A percentile compares a stretch with the other conserved stretches of the same genome.
phyloP scores from a whole-genome alignment of 306 rosid species.

The Adenanthera pavonina region DNA sequence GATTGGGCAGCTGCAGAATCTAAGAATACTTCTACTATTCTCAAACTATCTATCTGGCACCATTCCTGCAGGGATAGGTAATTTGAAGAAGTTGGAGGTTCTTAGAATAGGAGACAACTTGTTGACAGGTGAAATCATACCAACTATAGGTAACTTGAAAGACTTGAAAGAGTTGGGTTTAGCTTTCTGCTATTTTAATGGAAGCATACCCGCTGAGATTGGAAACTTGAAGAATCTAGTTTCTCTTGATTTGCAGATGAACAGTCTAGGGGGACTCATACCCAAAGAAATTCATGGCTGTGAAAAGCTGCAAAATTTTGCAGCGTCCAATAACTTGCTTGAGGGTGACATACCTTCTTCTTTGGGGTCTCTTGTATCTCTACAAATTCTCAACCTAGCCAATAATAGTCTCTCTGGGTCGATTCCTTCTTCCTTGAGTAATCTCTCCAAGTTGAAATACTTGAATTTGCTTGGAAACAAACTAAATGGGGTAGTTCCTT shows the following conservation, averaged over 20 bases:
- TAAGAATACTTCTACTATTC: slow-evolving; percentile 58
- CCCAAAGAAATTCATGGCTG: slow-evolving; percentile 75
- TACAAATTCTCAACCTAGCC: slow-evolving; percentile 75
- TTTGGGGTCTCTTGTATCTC: slow-evolving; percentile 61
- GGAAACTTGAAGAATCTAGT: slow-evolving; percentile 71
- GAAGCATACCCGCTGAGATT: slow-evolving; percentile 78
- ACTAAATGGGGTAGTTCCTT: slow-evolving; percentile 73
- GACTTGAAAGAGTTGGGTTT: slow-evolving; percentile 71
- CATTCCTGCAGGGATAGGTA: slow-evolving; percentile 79
- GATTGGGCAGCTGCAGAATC: slow-evolving; percentile 67
- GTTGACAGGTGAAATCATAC: slow-evolving; percentile 73
- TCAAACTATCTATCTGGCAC: slow-evolving; percentile 79
- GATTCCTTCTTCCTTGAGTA: slow-evolving; percentile 66
- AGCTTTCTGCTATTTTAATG: slow-evolving; percentile 76
- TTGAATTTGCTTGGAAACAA: slow-evolving; percentile 81
- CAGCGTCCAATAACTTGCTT: slow-evolving; percentile 80
- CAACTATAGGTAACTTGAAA: slow-evolving; percentile 63
- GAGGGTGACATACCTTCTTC: slow-evolving; percentile 70
- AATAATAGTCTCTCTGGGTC: slow-evolving; percentile 83
- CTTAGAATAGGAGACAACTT: slow-evolving; percentile 84
- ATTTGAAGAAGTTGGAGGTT: slow-evolving; percentile 77
- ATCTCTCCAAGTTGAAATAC: slow-evolving; percentile 70
- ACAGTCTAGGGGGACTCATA: slow-evolving; percentile 66
- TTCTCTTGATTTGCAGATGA: slow-evolving; percentile 77
- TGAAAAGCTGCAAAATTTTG: slow-evolving; percentile 69